A percentile compares a stretch with the other conserved stretches of the same genome.
These are phyloP conservation scores for Pedinophyceae sp. DNA, from an alignment of 139 green algal genomes.

Conservation along the genomic window DNA sequence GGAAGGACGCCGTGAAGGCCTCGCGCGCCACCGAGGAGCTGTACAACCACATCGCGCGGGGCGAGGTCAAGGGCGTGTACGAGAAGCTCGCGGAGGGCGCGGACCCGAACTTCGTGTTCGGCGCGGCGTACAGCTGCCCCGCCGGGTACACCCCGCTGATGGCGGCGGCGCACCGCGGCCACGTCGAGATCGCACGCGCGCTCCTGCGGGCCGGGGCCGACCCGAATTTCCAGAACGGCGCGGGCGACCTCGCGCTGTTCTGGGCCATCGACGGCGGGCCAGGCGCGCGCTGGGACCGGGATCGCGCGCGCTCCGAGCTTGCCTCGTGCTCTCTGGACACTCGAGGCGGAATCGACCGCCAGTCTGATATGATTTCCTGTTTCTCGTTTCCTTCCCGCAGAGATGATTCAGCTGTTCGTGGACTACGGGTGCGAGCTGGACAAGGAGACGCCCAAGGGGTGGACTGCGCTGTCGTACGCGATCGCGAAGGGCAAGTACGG, in stretches of 20 bases:
- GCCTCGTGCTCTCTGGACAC: too few species aligned
- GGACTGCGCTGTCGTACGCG: slow-evolving; percentile 75
- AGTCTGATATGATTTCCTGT: too few species aligned
- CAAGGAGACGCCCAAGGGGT: slow-evolving; percentile 44
- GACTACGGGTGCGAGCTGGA: slow-evolving; percentile 67
- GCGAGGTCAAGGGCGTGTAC: slow-evolving; percentile 69
- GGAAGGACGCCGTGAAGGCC: not conserved
- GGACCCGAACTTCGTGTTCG: slow-evolving; percentile 91
- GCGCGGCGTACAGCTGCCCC: slow-evolving; percentile 45
- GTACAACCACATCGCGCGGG: slow-evolving; percentile 71
- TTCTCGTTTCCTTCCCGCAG: too few species aligned
- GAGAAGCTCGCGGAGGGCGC: slow-evolving; percentile 83
- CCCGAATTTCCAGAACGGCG: slow-evolving; percentile 53
- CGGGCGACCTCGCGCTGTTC: slow-evolving; percentile 68
- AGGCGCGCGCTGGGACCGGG: not conserved
- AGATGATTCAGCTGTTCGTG: slow-evolving; percentile 67
- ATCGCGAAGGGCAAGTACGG: slow-evolving; percentile 85
- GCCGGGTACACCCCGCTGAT: slow-evolving; percentile 90
- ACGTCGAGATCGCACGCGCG: slow-evolving; percentile 65
- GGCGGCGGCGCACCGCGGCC: slow-evolving; percentile 54
- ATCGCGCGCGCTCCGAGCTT: too few species aligned
- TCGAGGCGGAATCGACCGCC: too few species aligned
- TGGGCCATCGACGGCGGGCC: slow-evolving; percentile 79
- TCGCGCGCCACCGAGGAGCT: slow-evolving; percentile 64
- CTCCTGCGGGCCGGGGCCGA: slow-evolving; percentile 70